These are phyloP conservation scores for Linderniella brevidens DNA, from an alignment of 257 asterid genomes.

Conservation along the genomic window DNA sequence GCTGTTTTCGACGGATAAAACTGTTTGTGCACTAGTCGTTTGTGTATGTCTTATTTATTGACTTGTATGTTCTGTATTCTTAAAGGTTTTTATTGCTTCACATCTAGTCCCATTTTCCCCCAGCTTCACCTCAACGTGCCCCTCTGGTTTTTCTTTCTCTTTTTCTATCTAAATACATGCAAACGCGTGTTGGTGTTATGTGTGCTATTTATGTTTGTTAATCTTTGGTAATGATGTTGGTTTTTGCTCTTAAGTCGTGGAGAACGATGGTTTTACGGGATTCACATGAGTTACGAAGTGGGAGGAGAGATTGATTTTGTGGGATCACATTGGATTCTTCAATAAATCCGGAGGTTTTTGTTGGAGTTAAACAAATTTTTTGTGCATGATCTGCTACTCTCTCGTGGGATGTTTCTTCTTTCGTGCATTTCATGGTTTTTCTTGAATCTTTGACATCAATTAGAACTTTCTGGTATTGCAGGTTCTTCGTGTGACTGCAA, in stretches of 20 bases:
- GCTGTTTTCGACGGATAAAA: slow-evolving; percentile 1
- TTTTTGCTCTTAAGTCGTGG: slow-evolving; percentile 1
- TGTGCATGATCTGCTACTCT: no score
- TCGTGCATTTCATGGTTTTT: background rate
- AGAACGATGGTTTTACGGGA: slow-evolving; percentile 1
- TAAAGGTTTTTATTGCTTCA: slow-evolving; percentile 19
- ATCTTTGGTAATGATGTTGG: slow-evolving; percentile 10
- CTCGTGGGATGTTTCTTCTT: slow-evolving; percentile 5
- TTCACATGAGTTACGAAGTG: slow-evolving; percentile 1
- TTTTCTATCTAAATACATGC: slow-evolving; percentile 15
- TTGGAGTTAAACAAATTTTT: slow-evolving; percentile 8
- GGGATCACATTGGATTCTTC: slow-evolving; percentile 21
- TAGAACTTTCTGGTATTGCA: no score
- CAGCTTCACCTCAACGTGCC: slow-evolving; percentile 12
- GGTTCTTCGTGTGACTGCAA: no score
- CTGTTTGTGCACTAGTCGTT: slow-evolving; percentile 8
- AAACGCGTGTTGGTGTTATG: background rate
- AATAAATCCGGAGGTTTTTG: slow-evolving; percentile 6
- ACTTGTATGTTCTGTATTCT: slow-evolving; percentile 12
- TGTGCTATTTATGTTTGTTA: slow-evolving; percentile 1
- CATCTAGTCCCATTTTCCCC: slow-evolving; percentile 21
- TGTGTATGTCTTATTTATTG: background rate
- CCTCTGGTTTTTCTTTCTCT: slow-evolving; percentile 9
- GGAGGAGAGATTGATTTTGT: slow-evolving; percentile 13
- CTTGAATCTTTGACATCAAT: no score